Evolutionary conservation across 257 asterid species (phyloP).

Genomic region (Linaria vulgaris): DNA sequence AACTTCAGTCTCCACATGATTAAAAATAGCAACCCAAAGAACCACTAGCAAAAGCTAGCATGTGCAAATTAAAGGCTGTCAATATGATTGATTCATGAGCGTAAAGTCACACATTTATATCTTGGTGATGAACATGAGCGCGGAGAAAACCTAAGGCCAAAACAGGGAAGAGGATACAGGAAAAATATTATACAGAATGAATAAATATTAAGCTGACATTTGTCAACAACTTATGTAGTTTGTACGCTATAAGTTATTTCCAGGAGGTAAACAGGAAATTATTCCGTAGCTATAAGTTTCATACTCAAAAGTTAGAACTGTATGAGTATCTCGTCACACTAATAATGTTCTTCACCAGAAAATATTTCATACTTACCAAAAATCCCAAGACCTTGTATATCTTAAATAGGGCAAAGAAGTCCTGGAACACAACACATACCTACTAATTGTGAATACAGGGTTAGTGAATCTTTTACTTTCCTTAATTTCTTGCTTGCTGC

Average conservation of each 20-base stretch:
- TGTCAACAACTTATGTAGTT: neutral
- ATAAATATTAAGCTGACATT: neutral
- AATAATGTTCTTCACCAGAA: neutral
- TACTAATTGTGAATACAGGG: neutral
- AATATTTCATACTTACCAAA: neutral
- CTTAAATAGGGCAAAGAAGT: neutral
- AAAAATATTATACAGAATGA: neutral
- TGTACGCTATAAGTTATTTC: neutral
- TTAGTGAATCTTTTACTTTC: neutral
- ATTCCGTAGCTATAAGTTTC: neutral
- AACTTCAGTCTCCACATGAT: neutral
- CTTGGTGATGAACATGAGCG: no score
- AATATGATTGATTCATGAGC: neutral
- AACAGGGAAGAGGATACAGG: conserved; percentile 7
- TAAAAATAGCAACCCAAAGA: conserved; percentile 9
- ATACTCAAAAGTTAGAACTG: neutral
- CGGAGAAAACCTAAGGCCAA: neutral
- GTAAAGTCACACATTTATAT: neutral
- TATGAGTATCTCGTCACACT: neutral
- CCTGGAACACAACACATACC: neutral
- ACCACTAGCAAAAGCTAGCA: neutral
- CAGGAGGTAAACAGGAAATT: neutral
- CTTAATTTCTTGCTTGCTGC: no score
- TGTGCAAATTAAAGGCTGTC: neutral
- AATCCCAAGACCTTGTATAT: neutral